phyloP scores from a whole-genome alignment of 352 stramenopile species.

The Elongisporangium anandrum region DNA sequence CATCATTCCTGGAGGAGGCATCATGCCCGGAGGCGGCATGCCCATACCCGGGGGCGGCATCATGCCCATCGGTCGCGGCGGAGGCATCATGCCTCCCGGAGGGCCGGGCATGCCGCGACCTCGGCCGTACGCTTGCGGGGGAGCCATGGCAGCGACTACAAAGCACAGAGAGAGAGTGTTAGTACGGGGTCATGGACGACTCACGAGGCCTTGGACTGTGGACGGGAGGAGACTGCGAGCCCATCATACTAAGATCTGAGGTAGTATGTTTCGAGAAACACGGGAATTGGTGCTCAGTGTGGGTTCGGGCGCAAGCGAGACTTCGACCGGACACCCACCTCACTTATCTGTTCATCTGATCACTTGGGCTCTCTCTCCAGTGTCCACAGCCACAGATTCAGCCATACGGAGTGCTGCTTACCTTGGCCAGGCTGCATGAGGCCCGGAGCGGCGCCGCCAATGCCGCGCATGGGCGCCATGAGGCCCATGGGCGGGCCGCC shows the following conservation, averaged over 20 bases:
- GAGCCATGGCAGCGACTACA: slow-evolving; percentile 73
- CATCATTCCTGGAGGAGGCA: slow-evolving; percentile 67
- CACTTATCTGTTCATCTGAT: slow-evolving; percentile 88
- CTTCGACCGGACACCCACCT: slow-evolving; percentile 39
- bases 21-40: slow-evolving; percentile 70
- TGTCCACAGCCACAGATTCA: background rate
- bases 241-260: slow-evolving; percentile 89
- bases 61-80: slow-evolving; percentile 59
- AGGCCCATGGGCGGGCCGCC: slow-evolving; percentile 81
- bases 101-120: slow-evolving; percentile 66
- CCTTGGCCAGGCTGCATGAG: slow-evolving; percentile 90
- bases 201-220: background rate
- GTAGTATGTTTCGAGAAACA: slow-evolving; percentile 54
- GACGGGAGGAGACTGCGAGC: slow-evolving; percentile 1
- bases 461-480: slow-evolving; percentile 86
- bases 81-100: slow-evolving; percentile 58
- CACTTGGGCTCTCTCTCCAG: slow-evolving; percentile 48
- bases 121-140: slow-evolving; percentile 74
- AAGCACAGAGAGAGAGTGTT: slow-evolving; percentile 4
- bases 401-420: slow-evolving; percentile 19
- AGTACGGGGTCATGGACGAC: background rate
- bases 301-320: slow-evolving; percentile 59
- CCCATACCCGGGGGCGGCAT: slow-evolving; percentile 67
- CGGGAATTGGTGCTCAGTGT: slow-evolving; percentile 40
- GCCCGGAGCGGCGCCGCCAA: slow-evolving; percentile 72